Conservation (phyloP, 345 rosid species). For the Abelmoschus esculentus region DNA sequence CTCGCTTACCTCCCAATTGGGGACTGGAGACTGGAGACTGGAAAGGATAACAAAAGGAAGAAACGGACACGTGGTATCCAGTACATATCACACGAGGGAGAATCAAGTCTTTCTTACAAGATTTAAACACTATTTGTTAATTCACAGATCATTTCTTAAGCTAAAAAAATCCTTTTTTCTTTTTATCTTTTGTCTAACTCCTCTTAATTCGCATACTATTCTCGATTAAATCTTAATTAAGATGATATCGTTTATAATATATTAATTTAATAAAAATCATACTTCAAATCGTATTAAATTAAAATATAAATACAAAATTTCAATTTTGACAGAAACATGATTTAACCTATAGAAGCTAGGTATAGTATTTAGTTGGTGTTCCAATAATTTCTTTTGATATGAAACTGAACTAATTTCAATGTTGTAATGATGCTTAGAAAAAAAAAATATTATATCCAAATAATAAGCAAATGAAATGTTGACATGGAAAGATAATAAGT, state of each 20-base stretch:
- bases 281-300: too few species aligned
- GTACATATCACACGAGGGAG: neutral
- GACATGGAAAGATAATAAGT: conserved; percentile 5
- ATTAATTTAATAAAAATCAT: too few species aligned
- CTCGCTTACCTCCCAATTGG: neutral
- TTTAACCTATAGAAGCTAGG: neutral
- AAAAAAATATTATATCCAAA: neutral
- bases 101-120: neutral
- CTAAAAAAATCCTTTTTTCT: too few species aligned
- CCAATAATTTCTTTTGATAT: neutral
- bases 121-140: neutral
- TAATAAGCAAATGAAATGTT: conserved; percentile 9
- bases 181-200: too few species aligned
- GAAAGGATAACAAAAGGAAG: neutral
- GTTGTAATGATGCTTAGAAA: neutral
- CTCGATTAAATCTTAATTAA: too few species aligned
- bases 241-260: too few species aligned
- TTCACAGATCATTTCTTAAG: too few species aligned
- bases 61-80: neutral
- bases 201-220: too few species aligned
- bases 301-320: too few species aligned
- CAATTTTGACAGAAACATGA: neutral
- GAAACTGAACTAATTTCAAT: neutral
- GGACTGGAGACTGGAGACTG: neutral
- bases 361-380: neutral